A percentile compares a stretch with the other conserved stretches of the same genome.
Evolutionary conservation across 164 flowering plant species (phyloP).

Genomic region (Houttuynia cordata): DNA sequence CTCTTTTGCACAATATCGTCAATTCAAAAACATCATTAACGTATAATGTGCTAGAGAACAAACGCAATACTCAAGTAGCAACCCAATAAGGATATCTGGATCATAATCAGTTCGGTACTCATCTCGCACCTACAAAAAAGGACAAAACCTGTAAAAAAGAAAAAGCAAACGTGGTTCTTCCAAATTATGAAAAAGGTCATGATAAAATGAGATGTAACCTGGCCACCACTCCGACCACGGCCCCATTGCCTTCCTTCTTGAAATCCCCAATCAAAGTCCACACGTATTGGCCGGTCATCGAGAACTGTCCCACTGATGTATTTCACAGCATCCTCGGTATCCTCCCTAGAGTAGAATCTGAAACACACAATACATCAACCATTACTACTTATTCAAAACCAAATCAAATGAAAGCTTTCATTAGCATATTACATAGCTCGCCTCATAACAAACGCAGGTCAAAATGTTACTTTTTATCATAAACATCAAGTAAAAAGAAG

Average conservation of each 20-base stretch:
- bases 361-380: neutral
- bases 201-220: slow-evolving; percentile 26
- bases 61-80: neutral
- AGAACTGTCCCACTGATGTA: slow-evolving; percentile 95
- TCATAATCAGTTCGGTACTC: slow-evolving; percentile 97
- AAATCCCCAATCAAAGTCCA: slow-evolving; percentile 99
- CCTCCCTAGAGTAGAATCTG: slow-evolving; percentile 91
- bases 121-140: slow-evolving; percentile 68
- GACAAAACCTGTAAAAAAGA: neutral
- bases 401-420: no score
- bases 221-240: slow-evolving; percentile 98
- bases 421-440: no score
- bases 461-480: no score
- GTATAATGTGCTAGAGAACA: neutral
- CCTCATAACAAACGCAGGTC: no score
- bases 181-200: neutral
- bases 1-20: no score
- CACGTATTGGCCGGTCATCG: slow-evolving; percentile 96
- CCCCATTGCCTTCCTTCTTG: slow-evolving; percentile 99
- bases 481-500: neutral
- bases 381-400: no score
- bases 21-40: neutral
- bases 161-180: neutral
- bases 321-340: slow-evolving; percentile 87
- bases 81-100: slow-evolving; percentile 85